phyloP scores from a whole-genome alignment of 2,329 filamentous ascomycete species.

The Colletotrichum sublineola region DNA sequence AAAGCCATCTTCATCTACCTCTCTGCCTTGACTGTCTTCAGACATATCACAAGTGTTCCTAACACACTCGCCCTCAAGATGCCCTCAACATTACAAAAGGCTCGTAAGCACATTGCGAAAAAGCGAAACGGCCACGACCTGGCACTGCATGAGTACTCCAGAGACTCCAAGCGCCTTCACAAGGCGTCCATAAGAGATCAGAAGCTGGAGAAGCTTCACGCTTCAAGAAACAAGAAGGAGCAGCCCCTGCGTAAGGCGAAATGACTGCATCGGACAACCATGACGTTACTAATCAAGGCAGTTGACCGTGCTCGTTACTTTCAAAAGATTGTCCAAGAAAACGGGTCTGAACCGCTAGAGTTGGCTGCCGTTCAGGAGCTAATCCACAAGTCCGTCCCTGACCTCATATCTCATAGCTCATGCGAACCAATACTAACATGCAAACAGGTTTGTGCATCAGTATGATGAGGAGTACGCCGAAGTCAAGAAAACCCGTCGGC shows the following conservation, averaged over 20 bases:
- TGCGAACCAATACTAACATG: constrained; percentile 44
- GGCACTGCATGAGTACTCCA: constrained; percentile 86
- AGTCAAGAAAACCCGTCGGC: constrained; percentile 77
- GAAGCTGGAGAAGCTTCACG: constrained; percentile 79
- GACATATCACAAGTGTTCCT: neutral
- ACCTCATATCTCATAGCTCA: neutral
- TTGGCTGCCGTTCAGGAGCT: constrained; percentile 70
- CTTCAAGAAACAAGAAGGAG: constrained; percentile 80
- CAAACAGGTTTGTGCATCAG: constrained; percentile 72
- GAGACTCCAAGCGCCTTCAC: constrained; percentile 86
- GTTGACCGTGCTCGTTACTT: constrained; percentile 70
- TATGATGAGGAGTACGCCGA: constrained; percentile 78
- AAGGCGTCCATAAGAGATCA: constrained; percentile 85
- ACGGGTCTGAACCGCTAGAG: constrained; percentile 63
- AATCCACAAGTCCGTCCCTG: constrained; percentile 67
- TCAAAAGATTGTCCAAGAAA: constrained; percentile 72
- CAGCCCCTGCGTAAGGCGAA: constrained; percentile 74
- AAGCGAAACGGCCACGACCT: constrained; percentile 82
- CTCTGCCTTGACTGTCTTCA: constrained; percentile 8
- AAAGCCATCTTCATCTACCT: constrained; percentile 26
- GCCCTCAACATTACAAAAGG: constrained; percentile 84
- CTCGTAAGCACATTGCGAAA: constrained; percentile 90
- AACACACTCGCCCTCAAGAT: constrained; percentile 61
- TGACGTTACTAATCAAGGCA: constrained; percentile 5
- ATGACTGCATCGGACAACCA: neutral